phyloP scores from a whole-genome alignment of 2,329 filamentous ascomycete species.

The Byssothecium circinans region DNA sequence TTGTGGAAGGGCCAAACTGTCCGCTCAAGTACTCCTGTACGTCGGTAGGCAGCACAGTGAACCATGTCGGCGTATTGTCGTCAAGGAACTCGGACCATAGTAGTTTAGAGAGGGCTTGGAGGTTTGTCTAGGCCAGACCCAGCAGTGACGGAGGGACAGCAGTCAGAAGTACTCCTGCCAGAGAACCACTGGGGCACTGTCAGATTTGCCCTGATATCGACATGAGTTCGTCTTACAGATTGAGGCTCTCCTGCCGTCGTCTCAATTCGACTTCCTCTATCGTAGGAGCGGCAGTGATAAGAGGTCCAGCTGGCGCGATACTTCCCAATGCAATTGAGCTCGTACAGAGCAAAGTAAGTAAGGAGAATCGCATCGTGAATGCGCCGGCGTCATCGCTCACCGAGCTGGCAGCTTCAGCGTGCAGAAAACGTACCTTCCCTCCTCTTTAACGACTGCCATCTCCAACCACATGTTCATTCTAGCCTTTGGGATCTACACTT shows the following conservation, averaged over 20 bases:
- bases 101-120: constrained; percentile 14
- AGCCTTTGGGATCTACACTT: neutral
- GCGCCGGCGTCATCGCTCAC: neutral
- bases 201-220: neutral
- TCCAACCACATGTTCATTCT: neutral
- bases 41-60: constrained; percentile 15
- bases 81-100: constrained; percentile 19
- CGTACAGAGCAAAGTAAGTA: neutral
- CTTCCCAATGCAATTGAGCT: neutral
- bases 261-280: neutral
- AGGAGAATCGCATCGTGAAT: neutral
- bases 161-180: constrained; percentile 11
- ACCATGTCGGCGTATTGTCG: constrained; percentile 14
- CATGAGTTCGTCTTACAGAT: neutral
- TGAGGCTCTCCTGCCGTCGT: neutral
- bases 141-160: constrained; percentile 14
- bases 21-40: constrained; percentile 13
- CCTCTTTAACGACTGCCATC: neutral
- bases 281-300: constrained; percentile 1
- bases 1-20: constrained; percentile 13
- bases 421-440: neutral
- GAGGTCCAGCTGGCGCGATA: neutral
- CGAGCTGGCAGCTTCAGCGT: neutral
- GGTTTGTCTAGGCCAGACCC: constrained; percentile 12
- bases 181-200: constrained; percentile 6